Evolutionary conservation across 1,139 yeast genomes (phyloP), one percentile per base, ranked within the genome.

Genomic region (Zygosaccharomyces pseudobailii): DNA sequence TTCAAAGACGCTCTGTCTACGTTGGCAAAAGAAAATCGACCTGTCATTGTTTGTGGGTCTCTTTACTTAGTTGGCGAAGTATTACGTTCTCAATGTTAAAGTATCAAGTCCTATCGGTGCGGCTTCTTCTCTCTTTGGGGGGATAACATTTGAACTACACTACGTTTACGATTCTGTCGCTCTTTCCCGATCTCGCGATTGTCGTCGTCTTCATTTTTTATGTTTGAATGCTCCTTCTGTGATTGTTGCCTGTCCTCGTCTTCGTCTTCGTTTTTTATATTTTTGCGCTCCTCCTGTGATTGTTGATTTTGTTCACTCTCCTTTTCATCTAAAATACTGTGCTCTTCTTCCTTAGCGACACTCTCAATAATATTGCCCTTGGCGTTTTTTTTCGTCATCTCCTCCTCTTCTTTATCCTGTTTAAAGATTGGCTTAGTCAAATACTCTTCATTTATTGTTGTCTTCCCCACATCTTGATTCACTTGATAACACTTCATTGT

Each of bases 31-130:
- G 40, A 38, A 3, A 27, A 42, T 7, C 58, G 72, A n/a, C 70
- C 70, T 23, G 65, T 80, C 2, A 79, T 86, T 1, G 70, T 86
- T 1, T 87, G 94, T 65, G 96, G 96, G 0, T 84, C 94, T 58
- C 68, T 87, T 37, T 87, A 87, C 59, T 71, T 87, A 20, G 83
- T 85, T 46, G 84, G 89, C 1, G 90, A 87, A 59, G 72, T 84
- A 1, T 67, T 86, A 33, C 67, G 82, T 47, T 54, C 69, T 3
- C 68, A 71, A 51, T 30, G 13, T 6, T 30, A 30, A 30, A 9
- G 3, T 30, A 30, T 30, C 13, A n/a, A 30, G 7, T 19, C 19
- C 30, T 33, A 32, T 21, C 42, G 20, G 27, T 35, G 39, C 35
- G 24, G 23, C 37, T 35, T 40, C 30, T 48, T 41, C n/a, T 9